Conservation (phyloP, 805 yeast genomes). For the Ogataea chonburiensis region DNA sequence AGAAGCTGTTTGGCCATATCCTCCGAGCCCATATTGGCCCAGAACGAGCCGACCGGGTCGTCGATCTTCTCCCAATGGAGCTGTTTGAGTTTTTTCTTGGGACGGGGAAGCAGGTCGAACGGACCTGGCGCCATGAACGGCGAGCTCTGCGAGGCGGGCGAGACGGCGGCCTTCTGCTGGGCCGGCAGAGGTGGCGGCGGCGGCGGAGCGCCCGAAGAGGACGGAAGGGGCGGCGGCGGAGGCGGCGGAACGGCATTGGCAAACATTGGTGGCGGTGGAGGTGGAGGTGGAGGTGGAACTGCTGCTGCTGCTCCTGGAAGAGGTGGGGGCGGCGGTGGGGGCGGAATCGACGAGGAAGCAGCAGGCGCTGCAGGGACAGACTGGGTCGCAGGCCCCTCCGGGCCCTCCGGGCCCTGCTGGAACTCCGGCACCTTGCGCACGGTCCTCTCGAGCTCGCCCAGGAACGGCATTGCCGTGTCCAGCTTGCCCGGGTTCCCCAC, state of each 20-base stretch:
- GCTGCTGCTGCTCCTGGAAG: constrained; percentile 30
- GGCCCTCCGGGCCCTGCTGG: constrained; percentile 1
- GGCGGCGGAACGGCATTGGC: constrained; percentile 10
- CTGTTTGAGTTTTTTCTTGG: constrained; percentile 80
- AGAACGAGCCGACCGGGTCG: constrained; percentile 77
- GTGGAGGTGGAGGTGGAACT: constrained; percentile 28
- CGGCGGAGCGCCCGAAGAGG: constrained; percentile 24
- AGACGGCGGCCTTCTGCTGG: constrained; percentile 5
- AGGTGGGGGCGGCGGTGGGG: constrained; percentile 38
- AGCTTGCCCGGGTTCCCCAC: constrained; percentile 20
- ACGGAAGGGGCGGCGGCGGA: constrained; percentile 28
- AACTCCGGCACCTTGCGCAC: constrained; percentile 40
- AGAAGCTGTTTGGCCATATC: constrained; percentile 60
- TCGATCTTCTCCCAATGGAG: constrained; percentile 97
- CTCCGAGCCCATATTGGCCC: constrained; percentile 68
- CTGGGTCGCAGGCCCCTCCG: background rate
- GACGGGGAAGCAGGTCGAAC: constrained; percentile 59
- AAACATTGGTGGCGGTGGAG: constrained; percentile 20
- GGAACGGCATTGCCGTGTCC: constrained; percentile 37
- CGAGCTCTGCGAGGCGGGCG: constrained; percentile 23
- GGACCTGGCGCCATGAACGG: constrained; percentile 32
- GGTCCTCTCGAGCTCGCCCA: constrained; percentile 51
- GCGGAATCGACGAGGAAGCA: constrained; percentile 38
- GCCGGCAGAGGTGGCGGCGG: constrained; percentile 36
- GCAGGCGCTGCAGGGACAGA: constrained; percentile 3